Evolutionary conservation across 176 grass and related monocot genomes (phyloP), one percentile per base, ranked within the genome.

Genomic region (Musa troglodytarum): DNA sequence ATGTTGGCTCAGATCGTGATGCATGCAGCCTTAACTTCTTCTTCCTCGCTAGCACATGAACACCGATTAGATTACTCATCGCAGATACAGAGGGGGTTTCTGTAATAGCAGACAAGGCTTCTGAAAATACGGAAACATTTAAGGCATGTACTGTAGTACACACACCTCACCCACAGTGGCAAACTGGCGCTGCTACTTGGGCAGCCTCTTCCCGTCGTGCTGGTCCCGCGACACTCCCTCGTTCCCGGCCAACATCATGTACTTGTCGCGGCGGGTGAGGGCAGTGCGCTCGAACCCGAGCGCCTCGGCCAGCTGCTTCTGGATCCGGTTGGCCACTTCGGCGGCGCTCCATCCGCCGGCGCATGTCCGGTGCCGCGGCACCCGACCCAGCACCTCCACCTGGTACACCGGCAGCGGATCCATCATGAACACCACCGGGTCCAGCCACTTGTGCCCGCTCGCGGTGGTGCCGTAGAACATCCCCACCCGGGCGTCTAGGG

Each of bases 381-480:
- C 65, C 10, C 14, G 71, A 2, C 83, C 80, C 64, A 93, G 63
- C 73, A 93, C 83, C 15, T 83, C 71, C 12, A 89, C 16, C 12
- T 73, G 11, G 80, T 91, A 98, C 4, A 34, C 65, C 59, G 90
- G 86, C 56, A 34, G 15, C 0, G 94, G 90, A 80, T 93, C 87
- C 84, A 98, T 90, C 28, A 87, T 34, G 16, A 93, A 80, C 79
- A 76, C 85, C 0, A 89, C 8, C 0, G 94, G 90, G 63, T 98
- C 94, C 12, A 98, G 75, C 49, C 79, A 80, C 86, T 98, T 98
- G 62, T 65, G 80, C 0, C 90, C 88, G 3, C 86, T 80, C 0
- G 90, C 90, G 56, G 94, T 91, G 7, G 90, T 98, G 63, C 83
- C 90, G 43, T 97, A 85, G 81, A 97, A 90, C 88, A 93, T 91